These are phyloP conservation scores for Rhazya stricta DNA, from an alignment of 257 asterid species.

Conservation along the genomic window DNA sequence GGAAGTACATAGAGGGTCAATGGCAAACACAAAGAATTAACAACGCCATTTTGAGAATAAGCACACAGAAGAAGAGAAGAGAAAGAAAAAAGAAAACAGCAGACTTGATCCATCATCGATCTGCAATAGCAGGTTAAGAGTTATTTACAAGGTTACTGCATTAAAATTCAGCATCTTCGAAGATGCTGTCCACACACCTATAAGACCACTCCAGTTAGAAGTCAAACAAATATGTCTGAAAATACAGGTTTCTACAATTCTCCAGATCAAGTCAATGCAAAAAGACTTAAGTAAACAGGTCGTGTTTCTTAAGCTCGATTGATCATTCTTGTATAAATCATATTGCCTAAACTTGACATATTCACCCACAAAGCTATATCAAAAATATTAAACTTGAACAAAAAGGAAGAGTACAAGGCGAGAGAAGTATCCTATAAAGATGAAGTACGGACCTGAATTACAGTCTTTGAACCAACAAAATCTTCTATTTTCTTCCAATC, in stretches of 20 bases:
- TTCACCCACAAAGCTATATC: neutral
- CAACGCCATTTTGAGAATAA: neutral
- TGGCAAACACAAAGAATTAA: neutral
- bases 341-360: neutral
- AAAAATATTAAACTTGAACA: neutral
- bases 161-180: slow-evolving; percentile 1
- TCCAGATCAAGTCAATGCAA: neutral
- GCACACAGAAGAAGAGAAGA: too few species aligned
- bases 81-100: neutral
- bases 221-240: neutral
- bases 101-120: neutral
- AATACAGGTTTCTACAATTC: neutral
- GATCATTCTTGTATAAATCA: neutral
- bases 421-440: neutral
- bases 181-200: neutral
- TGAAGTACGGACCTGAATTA: slow-evolving; percentile 63
- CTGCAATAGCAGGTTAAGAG: neutral
- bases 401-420: neutral
- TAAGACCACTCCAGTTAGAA: neutral
- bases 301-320: neutral
- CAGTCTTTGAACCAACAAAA: slow-evolving; percentile 88
- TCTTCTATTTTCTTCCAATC: slow-evolving; percentile 99
- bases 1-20: neutral
- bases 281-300: neutral
- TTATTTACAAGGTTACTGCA: neutral